phyloP scores from a whole-genome alignment of 1,139 yeast species.

The Debaryomyces sp. region DNA sequence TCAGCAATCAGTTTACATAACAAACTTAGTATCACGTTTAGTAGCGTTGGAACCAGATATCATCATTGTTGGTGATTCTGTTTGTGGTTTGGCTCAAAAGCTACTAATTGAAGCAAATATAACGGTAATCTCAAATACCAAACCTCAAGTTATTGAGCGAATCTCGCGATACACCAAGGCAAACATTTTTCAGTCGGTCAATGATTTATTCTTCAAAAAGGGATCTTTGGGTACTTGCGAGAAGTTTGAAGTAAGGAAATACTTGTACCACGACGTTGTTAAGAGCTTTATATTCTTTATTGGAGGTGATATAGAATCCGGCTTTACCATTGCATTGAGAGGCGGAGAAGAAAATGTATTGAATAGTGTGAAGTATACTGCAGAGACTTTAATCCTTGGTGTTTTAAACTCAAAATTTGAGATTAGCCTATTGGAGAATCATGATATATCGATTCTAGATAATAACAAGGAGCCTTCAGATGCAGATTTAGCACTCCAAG shows the following conservation, averaged over 20 bases:
- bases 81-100: constrained; percentile 81
- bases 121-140: constrained; percentile 77
- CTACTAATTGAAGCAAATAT: constrained; percentile 74
- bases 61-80: constrained; percentile 76
- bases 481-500: constrained; percentile 10
- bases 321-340: constrained; percentile 80
- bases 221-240: constrained; percentile 74
- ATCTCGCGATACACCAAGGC: constrained; percentile 81
- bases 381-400: constrained; percentile 79
- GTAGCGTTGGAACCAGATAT: constrained; percentile 78
- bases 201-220: constrained; percentile 51
- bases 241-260: constrained; percentile 70
- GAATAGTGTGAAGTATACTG: constrained; percentile 71
- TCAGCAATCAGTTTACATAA: constrained; percentile 84
- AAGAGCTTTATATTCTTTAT: constrained; percentile 77
- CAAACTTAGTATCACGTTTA: constrained; percentile 79
- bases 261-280: constrained; percentile 52
- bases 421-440: constrained; percentile 77
- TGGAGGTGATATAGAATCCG: constrained; percentile 75
- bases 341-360: constrained; percentile 69
- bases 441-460: constrained; percentile 51
- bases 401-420: constrained; percentile 80
- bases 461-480: constrained; percentile 10
- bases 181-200: constrained; percentile 62
- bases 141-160: constrained; percentile 80